Evolutionary conservation across 768 basidiomycete species (phyloP), one percentile per base, ranked within the genome.

Genomic region (Vishniacozyma victoriae): DNA sequence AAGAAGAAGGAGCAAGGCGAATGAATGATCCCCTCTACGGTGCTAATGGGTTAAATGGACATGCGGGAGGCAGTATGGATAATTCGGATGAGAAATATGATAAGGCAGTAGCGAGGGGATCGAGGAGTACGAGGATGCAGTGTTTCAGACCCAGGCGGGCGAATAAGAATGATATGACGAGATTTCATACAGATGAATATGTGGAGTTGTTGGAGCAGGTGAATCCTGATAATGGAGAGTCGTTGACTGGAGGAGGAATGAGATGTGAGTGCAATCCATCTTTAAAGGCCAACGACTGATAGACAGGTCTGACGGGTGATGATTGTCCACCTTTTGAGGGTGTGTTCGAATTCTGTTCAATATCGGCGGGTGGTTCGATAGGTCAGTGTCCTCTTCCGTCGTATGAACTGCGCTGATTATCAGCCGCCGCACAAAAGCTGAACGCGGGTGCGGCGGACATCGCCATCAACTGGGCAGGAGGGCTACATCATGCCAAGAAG

Each of bases 401-500:
- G 14, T 16, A 29, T 40, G 29, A 33, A 9, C n/a, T n/a, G 9
- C 9, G 29, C 29, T 33, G 37, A 5, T 14, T 5, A 19, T 31
- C 27, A 89, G 88, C 79, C 60, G 90, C 86, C 13, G 87, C 92
- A 0, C 80, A 87, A 55, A 77, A 84, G 18, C 77, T 97, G 51
- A 78, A 85, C 39, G 79, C 80, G 3, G 91, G 91, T 1, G 77
- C 84, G 1, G 78, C 90, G 2, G 85, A 87, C 59, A 81, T 86
- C 39, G 83, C 84, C 0, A 87, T 96, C 54, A 95, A 96, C 74
- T 96, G 92, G 95, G 90, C 95, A 0, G 95, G 95, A 7, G 95
- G 95, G 2, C 78, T 99, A 3, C 95, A 99, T 73, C 95, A 99
- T 71, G 95, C 95, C n/a, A 99, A 99, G 75, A 97, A 96, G 71